These are phyloP conservation scores for Xylaria sp. DNA, from an alignment of 2,329 filamentous ascomycete genomes.

Conservation along the genomic window DNA sequence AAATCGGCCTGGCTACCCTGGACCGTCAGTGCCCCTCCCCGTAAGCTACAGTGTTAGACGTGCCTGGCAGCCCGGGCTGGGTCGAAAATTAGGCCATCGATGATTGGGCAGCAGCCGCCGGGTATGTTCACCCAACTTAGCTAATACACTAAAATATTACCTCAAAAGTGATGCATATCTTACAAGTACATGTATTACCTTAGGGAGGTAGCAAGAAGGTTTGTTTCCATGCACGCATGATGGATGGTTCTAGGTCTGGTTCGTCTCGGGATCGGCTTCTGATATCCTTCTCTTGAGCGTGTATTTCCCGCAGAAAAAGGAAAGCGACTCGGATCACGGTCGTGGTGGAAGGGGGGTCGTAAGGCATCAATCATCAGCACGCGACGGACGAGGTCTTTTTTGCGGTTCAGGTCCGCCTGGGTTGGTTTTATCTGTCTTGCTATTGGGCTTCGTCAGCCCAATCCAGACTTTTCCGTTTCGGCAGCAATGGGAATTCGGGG, in stretches of 20 bases:
- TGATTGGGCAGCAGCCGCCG: background rate
- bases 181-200: background rate
- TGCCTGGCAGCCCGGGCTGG: too few relatives aligned
- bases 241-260: too few relatives aligned
- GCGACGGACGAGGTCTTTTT: background rate
- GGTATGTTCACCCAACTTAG: background rate
- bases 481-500: slow-evolving; percentile 22
- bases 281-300: too few relatives aligned
- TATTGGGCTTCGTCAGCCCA: slow-evolving; percentile 31
- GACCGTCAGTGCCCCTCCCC: background rate
- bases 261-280: too few relatives aligned
- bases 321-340: too few relatives aligned
- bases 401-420: background rate
- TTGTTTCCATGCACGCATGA: too few relatives aligned
- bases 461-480: slow-evolving; percentile 24
- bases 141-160: background rate
- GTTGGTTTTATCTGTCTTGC: slow-evolving; percentile 3
- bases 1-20: background rate
- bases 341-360: background rate
- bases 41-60: background rate
- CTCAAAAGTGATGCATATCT: background rate
- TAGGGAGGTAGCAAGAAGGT: too few relatives aligned
- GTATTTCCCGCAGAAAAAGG: too few relatives aligned
- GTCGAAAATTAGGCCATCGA: background rate
- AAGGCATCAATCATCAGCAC: slow-evolving; percentile 8